These are phyloP conservation scores for Solanum lignicaule DNA, from an alignment of 257 asterid genomes.

Conservation along the genomic window DNA sequence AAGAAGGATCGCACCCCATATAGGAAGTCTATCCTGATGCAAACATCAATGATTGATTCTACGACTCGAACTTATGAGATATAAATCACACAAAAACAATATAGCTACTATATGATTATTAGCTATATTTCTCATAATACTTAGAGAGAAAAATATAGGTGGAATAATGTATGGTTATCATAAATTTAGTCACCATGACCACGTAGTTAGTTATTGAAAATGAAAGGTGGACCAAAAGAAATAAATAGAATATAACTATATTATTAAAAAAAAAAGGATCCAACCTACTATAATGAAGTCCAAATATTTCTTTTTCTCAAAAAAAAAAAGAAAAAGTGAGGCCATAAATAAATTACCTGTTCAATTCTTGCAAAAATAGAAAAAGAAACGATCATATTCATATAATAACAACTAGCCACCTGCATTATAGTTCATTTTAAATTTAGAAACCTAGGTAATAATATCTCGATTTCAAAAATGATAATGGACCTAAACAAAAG, in stretches of 20 bases:
- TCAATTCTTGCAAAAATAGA: no score
- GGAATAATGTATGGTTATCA: background rate
- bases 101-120: background rate
- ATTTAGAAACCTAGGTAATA: background rate
- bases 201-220: background rate
- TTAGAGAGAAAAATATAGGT: background rate
- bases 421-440: accelerated
- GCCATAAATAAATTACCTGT: background rate
- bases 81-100: background rate
- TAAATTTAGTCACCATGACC: background rate
- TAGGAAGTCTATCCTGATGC: background rate
- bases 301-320: background rate
- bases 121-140: background rate
- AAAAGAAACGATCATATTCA: no score
- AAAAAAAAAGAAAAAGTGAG: background rate
- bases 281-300: background rate
- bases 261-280: background rate
- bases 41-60: background rate
- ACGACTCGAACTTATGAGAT: background rate
- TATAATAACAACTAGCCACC: background rate
- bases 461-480: background rate
- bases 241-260: background rate
- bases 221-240: background rate
- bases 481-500: background rate
- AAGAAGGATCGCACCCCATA: no score